A percentile compares a stretch with the other conserved stretches of the same genome.
These are phyloP conservation scores for Aristolochia fimbriata DNA, from an alignment of 164 flowering plant species.

Conservation along the genomic window DNA sequence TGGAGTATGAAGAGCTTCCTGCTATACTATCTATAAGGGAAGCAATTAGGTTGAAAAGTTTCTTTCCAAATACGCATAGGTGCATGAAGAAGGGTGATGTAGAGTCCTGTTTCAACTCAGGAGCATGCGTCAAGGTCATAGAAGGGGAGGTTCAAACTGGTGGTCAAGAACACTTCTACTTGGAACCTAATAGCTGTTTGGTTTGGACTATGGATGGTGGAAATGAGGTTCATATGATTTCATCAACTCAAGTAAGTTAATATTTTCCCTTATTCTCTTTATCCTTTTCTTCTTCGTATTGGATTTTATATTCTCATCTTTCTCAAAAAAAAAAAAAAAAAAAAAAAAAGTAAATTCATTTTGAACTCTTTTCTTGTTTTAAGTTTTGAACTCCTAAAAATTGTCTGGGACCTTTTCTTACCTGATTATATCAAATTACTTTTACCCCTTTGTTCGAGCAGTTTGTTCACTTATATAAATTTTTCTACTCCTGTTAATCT, in stretches of 20 bases:
- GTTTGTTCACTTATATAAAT: too few species aligned
- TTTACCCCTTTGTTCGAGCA: too few species aligned
- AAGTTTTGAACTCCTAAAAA: background rate
- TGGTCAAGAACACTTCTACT: constrained; percentile 95
- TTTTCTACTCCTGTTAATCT: too few species aligned
- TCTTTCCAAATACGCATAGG: constrained; percentile 62
- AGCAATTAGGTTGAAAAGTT: constrained; percentile 56
- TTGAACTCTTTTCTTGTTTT: background rate
- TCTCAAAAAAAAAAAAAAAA: too few species aligned
- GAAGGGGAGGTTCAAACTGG: constrained; percentile 87
- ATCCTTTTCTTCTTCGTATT: background rate
- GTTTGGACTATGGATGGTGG: constrained; percentile 85
- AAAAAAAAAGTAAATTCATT: too few species aligned
- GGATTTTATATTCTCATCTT: too few species aligned
- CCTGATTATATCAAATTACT: too few species aligned
- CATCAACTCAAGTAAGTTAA: constrained; percentile 79
- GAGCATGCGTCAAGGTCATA: constrained; percentile 55
- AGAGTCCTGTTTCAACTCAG: constrained; percentile 61
- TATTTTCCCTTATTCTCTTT: background rate
- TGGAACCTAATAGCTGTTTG: constrained; percentile 72
- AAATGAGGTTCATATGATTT: constrained; percentile 89
- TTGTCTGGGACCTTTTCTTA: background rate
- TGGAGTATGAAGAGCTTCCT: constrained; percentile 85
- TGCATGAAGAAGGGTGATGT: constrained; percentile 69
- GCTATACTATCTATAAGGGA: constrained; percentile 72